Conservation (phyloP, 2,329 filamentous ascomycete genomes). For the Ustulina deusta region DNA sequence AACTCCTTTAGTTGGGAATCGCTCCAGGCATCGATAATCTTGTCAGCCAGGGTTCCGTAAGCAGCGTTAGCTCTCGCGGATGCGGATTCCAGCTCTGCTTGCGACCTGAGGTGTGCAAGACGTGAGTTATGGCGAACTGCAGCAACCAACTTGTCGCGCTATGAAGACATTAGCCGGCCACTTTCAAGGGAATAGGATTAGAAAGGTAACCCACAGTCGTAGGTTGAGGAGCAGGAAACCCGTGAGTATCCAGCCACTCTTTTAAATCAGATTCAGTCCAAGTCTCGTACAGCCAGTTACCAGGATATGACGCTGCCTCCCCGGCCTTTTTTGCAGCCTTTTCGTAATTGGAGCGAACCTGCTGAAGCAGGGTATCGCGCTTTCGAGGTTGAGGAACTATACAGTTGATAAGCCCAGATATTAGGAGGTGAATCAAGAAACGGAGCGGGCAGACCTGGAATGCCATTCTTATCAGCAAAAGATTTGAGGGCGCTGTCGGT, state of each 20-base stretch:
- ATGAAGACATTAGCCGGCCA: constrained; percentile 38
- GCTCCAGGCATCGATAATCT: constrained; percentile 89
- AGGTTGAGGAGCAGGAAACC: constrained; percentile 87
- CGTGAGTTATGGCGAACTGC: constrained; percentile 91
- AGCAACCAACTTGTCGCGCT: constrained; percentile 89
- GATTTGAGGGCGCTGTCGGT: constrained; percentile 92
- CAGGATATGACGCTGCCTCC: constrained; percentile 86
- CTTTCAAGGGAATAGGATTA: rapidly evolving
- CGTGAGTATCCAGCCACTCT: constrained; percentile 90
- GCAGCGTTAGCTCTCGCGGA: constrained; percentile 75
- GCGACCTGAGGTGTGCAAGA: constrained; percentile 76
- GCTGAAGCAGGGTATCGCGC: constrained; percentile 82
- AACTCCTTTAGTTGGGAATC: constrained; percentile 92
- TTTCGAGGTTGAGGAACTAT: constrained; percentile 84
- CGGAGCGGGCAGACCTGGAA: constrained; percentile 68
- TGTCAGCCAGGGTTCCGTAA: constrained; percentile 81
- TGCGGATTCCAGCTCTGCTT: constrained; percentile 70
- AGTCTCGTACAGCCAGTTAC: constrained; percentile 90
- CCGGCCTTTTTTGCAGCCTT: constrained; percentile 77
- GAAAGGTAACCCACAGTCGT: constrained; percentile 60
- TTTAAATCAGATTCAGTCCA: constrained; percentile 97
- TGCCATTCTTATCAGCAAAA: constrained; percentile 88
- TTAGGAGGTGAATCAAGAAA: background rate
- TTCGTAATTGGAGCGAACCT: constrained; percentile 85
- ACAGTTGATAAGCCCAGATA: constrained; percentile 7